phyloP scores from a whole-genome alignment of 1,284 basidiomycete species.

The Cutaneotrichosporon cutaneum region DNA sequence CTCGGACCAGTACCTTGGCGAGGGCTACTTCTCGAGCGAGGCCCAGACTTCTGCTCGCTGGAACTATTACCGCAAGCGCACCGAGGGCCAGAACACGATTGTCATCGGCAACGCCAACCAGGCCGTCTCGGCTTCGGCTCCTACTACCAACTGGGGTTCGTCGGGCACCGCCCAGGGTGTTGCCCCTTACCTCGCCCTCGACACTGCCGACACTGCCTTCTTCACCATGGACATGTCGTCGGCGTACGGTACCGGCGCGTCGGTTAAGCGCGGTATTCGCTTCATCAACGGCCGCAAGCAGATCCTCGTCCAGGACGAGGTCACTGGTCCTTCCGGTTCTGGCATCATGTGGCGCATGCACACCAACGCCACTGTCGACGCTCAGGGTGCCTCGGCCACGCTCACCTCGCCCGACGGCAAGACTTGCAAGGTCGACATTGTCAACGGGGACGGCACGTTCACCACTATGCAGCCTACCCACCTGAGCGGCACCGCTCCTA shows the following conservation, averaged over 20 bases:
- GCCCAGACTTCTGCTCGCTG: slow-evolving; percentile 69
- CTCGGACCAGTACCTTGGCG: slow-evolving; percentile 75
- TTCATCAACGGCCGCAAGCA: slow-evolving; percentile 82
- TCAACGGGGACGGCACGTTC: slow-evolving; percentile 57
- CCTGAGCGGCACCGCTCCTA: slow-evolving; percentile 42
- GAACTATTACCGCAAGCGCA: slow-evolving; percentile 93
- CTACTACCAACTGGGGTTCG: slow-evolving; percentile 61
- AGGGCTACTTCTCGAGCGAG: slow-evolving; percentile 70
- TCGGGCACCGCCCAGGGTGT: slow-evolving; percentile 73
- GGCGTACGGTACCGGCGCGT: slow-evolving; percentile 64
- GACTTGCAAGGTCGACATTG: slow-evolving; percentile 58
- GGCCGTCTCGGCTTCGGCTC: slow-evolving; percentile 62
- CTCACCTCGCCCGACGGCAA: slow-evolving; percentile 62
- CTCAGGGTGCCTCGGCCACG: slow-evolving; percentile 53
- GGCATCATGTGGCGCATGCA: slow-evolving; percentile 89
- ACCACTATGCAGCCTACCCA: slow-evolving; percentile 34
- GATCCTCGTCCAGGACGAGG: slow-evolving; percentile 87
- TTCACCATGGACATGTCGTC: slow-evolving; percentile 75
- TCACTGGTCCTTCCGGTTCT: slow-evolving; percentile 57
- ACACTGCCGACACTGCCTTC: slow-evolving; percentile 73
- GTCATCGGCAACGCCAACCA: slow-evolving; percentile 78
- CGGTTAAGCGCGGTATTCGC: slow-evolving; percentile 78
- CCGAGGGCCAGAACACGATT: slow-evolving; percentile 95
- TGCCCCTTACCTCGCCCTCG: slow-evolving; percentile 61
- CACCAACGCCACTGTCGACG: slow-evolving; percentile 63